These are phyloP conservation scores for Trichosporon faecale DNA, from an alignment of 1,284 basidiomycete species.

Conservation along the genomic window DNA sequence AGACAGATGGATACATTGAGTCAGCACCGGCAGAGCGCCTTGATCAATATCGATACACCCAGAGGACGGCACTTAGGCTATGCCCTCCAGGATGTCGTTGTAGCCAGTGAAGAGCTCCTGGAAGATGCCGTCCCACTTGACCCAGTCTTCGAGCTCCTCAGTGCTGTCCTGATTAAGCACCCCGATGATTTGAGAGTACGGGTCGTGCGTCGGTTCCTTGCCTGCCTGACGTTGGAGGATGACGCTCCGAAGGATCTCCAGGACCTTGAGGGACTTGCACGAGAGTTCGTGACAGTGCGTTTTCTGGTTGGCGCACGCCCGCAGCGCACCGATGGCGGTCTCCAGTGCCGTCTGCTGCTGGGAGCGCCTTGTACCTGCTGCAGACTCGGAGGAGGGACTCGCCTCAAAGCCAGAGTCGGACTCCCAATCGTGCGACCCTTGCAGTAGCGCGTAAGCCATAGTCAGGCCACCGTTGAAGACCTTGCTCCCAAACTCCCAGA, in stretches of 20 bases:
- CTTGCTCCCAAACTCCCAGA: constrained; percentile 5
- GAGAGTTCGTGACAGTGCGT: background rate
- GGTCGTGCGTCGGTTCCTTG: background rate
- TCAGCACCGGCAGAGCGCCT: too few species aligned
- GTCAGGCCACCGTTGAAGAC: constrained; percentile 12
- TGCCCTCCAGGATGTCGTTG: constrained; percentile 19
- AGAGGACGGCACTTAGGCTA: background rate
- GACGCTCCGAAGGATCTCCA: constrained; percentile 4
- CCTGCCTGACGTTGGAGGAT: background rate
- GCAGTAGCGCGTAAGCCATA: constrained; percentile 12
- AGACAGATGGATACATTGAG: too few species aligned
- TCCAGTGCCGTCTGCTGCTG: background rate
- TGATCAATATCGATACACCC: too few species aligned
- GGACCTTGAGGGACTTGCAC: background rate
- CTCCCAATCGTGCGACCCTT: background rate
- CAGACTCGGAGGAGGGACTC: background rate
- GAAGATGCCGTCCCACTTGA: constrained; percentile 16
- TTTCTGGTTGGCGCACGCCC: background rate
- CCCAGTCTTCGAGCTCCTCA: constrained; percentile 7
- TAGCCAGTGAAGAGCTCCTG: constrained; percentile 7
- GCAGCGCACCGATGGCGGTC: background rate
- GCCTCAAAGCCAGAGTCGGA: background rate
- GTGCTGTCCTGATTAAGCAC: constrained; percentile 1
- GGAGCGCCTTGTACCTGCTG: background rate
- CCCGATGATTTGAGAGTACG: background rate